These are phyloP conservation scores for Talaromyces rugulosus DNA, from an alignment of 2,329 filamentous ascomycete genomes.

Conservation along the genomic window DNA sequence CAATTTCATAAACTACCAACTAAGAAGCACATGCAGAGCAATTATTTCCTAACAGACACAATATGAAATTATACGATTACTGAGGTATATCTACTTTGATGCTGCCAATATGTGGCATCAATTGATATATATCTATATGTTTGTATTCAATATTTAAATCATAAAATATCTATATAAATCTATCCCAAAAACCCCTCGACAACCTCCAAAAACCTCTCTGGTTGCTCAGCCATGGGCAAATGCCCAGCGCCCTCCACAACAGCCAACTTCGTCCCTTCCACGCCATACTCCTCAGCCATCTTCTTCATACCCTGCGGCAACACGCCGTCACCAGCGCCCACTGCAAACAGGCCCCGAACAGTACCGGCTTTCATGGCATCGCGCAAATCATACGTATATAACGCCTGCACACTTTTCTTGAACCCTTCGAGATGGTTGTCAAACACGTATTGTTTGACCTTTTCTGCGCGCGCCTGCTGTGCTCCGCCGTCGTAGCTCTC, in stretches of 20 bases:
- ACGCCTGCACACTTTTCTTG: conserved; percentile 69
- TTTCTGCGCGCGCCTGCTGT: conserved; percentile 48
- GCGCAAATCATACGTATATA: conserved; percentile 51
- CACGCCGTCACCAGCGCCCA: conserved; percentile 68
- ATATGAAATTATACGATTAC: too few species aligned
- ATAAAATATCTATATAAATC: not conserved
- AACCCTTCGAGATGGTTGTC: conserved; percentile 69
- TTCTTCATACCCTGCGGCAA: conserved; percentile 75
- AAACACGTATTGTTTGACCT: conserved; percentile 65
- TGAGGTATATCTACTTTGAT: too few species aligned
- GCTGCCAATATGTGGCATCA: too few species aligned
- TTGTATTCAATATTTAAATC: too few species aligned
- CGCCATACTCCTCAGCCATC: conserved; percentile 56
- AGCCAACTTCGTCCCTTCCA: conserved; percentile 54
- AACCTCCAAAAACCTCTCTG: conserved; percentile 62
- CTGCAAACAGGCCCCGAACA: conserved; percentile 59
- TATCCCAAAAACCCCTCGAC: conserved; percentile 53
- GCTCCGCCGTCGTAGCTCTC: conserved; percentile 53
- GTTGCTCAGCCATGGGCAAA: conserved; percentile 77
- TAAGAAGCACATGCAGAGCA: too few species aligned
- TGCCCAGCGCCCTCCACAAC: conserved; percentile 70
- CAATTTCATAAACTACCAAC: too few species aligned
- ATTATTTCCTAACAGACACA: too few species aligned
- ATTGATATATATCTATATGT: too few species aligned
- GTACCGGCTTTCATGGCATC: conserved; percentile 35